Evolutionary conservation across 1,139 yeast species (phyloP).

Genomic region (Yamadazyma atlantica): DNA sequence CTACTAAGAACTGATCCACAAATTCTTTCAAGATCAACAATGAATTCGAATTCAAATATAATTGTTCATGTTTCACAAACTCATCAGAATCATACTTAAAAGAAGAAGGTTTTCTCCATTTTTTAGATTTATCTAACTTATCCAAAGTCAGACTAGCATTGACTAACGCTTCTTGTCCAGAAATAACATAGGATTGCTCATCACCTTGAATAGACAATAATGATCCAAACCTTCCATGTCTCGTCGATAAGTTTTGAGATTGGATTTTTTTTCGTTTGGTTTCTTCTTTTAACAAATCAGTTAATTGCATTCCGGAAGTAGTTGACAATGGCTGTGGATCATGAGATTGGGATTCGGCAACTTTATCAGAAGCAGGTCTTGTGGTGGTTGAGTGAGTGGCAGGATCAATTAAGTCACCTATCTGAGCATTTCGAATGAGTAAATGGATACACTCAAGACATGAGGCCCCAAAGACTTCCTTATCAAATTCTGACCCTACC

Average conservation of each 20-base stretch:
- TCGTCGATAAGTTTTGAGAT: conserved; percentile 55
- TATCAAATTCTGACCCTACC: conserved; percentile 63
- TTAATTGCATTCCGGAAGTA: conserved; percentile 42
- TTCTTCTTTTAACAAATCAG: conserved; percentile 60
- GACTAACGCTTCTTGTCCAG: conserved; percentile 71
- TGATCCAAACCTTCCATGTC: conserved; percentile 94
- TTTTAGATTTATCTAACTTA: conserved; percentile 64
- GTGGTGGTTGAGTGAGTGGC: not conserved
- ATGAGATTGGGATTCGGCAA: not conserved
- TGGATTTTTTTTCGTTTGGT: conserved; percentile 50
- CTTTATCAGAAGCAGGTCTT: not conserved
- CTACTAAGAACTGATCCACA: conserved; percentile 54
- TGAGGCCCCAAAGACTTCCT: conserved; percentile 57
- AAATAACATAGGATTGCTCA: conserved; percentile 59
- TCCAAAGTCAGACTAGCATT: conserved; percentile 49
- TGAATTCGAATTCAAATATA: conserved; percentile 32
- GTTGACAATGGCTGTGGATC: conserved; percentile 19
- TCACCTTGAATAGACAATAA: conserved; percentile 66
- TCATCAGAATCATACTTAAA: conserved; percentile 49
- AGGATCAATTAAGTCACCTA: conserved; percentile 18
- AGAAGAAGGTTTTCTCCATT: conserved; percentile 53
- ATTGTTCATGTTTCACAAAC: conserved; percentile 24
- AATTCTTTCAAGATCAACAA: conserved; percentile 45
- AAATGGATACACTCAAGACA: conserved; percentile 71
- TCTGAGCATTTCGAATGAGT: conserved; percentile 57